Conservation (phyloP, 2,329 filamentous ascomycete species). For the Cephalotrichum gorgonifer region DNA sequence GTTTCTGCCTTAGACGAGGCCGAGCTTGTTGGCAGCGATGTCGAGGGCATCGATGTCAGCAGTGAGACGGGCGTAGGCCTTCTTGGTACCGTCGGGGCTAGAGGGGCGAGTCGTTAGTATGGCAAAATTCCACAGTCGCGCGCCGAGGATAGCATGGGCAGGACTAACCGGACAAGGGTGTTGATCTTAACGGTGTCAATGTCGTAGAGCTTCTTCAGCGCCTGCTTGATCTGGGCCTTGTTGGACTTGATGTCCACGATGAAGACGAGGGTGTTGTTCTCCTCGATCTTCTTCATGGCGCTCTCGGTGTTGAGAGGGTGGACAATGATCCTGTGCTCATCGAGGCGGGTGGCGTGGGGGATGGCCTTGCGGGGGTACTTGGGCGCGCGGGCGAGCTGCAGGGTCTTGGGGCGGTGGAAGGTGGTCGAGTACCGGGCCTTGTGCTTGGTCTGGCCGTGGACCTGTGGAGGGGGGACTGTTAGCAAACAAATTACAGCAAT, state of each 20-base stretch:
- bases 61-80: conserved; percentile 94
- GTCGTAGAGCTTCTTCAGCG: conserved; percentile 98
- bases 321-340: conserved; percentile 95
- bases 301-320: conserved; percentile 99
- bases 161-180: conserved; percentile 83
- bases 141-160: conserved; percentile 5
- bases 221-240: conserved; percentile 98
- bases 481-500: background rate
- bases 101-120: conserved; percentile 9
- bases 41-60: conserved; percentile 96
- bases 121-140: no score
- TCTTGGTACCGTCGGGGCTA: conserved; percentile 94
- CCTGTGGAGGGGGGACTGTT: conserved; percentile 19
- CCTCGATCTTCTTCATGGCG: conserved; percentile 99
- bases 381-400: conserved; percentile 77
- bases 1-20: conserved; percentile 67
- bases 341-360: conserved; percentile 78
- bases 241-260: conserved; percentile 96
- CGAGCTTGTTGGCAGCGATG: conserved; percentile 98
- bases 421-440: conserved; percentile 88
- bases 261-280: conserved; percentile 99
- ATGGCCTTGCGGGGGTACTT: conserved; percentile 97
- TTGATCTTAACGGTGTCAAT: conserved; percentile 99
- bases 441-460: conserved; percentile 67
- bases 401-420: conserved; percentile 97